Evolutionary conservation across 164 flowering plant species (phyloP), one percentile per base, ranked within the genome.

Genomic region (Magnolia changhungtana): DNA sequence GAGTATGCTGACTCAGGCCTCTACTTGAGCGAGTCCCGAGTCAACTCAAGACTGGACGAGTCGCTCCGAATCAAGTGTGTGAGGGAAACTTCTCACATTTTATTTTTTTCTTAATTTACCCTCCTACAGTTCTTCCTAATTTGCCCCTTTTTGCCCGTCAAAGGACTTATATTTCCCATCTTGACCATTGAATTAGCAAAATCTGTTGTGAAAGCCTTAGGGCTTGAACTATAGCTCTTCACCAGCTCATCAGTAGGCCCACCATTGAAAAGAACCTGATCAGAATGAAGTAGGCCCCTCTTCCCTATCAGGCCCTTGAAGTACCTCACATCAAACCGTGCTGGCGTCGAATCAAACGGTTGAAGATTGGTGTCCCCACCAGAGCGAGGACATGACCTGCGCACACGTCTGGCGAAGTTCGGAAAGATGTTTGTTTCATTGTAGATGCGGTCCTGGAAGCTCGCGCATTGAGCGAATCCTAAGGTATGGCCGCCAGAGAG

Each of bases 401-500:
- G 63, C 3, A 59, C 75, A 14, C 73, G 20, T 8, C 5, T 1
- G 19, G 82, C 80, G n/a, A 77, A 80, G 5, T 4, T 23, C 0
- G 75, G 75, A 29, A 74, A 68, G n/a, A 77, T 77, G 75, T 74
- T 74, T 45, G 74, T 61, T 4, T 72, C 79, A 18, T 72, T 78
- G 81, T 75, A 78, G 19, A 78, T 75, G 1, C 74, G 66, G 45
- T 55, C 58, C 2, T 63, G 63, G 72, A 81, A 78, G 19, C 0
- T 3, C 1, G 2, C 2, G 50, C 83, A 81, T 37, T 11, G 49
- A 1, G 83, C 76, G 3, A 67, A 61, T 13, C 83, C 83, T 10
- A 81, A 55, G 5, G 80, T 72, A 65, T 81, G 83, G 21, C 73
- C 76, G n/a, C 83, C 83, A 4, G 81, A 81, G 50, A 84, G 81